Percentiles rank a stretch among this genome's conserved stretches.
Conservation (phyloP, 306 rosid genomes). For the Glycine soja region DNA sequence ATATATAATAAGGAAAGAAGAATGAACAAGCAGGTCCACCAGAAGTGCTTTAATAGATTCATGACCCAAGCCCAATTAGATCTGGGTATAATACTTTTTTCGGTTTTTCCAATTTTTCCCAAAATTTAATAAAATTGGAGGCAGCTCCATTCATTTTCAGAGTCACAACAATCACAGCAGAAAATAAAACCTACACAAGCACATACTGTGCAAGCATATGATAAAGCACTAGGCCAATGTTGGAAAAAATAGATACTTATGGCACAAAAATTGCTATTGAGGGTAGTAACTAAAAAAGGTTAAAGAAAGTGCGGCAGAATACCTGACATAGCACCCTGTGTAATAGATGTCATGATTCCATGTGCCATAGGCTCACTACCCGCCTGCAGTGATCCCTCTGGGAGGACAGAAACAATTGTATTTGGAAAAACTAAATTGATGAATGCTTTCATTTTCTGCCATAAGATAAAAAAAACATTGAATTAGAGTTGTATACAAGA, state of each 20-base stretch:
- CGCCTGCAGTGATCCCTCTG: constrained; percentile 53
- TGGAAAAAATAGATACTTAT: constrained; percentile 1
- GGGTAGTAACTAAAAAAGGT: constrained; percentile 8
- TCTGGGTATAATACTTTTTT: too few species aligned
- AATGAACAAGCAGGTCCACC: too few species aligned
- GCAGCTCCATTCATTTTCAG: too few species aligned
- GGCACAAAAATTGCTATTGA: constrained; percentile 14
- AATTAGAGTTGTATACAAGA: constrained; percentile 40
- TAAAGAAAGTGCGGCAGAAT: constrained; percentile 32
- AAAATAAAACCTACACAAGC: constrained; percentile 5
- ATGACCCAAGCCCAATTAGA: too few species aligned
- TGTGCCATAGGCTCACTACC: constrained; percentile 74
- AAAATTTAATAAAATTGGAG: too few species aligned
- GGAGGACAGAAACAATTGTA: constrained; percentile 55
- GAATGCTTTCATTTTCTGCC: constrained; percentile 84
- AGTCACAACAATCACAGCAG: background rate
- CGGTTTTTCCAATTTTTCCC: too few species aligned
- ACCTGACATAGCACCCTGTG: constrained; percentile 95
- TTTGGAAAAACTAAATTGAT: constrained; percentile 92
- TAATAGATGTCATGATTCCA: constrained; percentile 87
- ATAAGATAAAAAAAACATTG: constrained; percentile 31
- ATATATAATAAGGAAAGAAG: too few species aligned
- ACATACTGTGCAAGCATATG: background rate
- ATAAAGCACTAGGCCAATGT: background rate
- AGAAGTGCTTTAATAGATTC: too few species aligned